Conservation (phyloP, 2,329 filamentous ascomycete species). For the Colletotrichum zoysiae region DNA sequence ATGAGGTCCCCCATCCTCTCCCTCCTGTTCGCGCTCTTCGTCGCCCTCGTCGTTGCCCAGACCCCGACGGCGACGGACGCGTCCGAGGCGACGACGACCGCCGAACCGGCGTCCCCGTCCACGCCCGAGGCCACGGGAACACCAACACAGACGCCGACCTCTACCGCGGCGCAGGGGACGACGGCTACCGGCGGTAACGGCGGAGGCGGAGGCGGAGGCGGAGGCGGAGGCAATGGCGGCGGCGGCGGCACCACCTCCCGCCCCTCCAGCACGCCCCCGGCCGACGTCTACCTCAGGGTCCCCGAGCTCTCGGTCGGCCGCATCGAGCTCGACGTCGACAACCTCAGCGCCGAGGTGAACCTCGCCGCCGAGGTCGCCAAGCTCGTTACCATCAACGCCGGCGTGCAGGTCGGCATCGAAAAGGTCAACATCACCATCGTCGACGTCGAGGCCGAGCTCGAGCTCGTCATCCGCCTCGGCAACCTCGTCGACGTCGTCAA, state of each 20-base stretch:
- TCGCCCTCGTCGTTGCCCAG: constrained; percentile 50
- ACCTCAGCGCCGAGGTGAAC: constrained; percentile 70
- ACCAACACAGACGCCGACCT: constrained; percentile 28
- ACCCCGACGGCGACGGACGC: constrained; percentile 47
- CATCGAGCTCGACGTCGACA: constrained; percentile 72
- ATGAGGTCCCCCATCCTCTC: constrained; percentile 43
- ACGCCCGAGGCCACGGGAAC: constrained; percentile 41
- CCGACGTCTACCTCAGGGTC: constrained; percentile 70
- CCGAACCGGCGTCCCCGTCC: constrained; percentile 36
- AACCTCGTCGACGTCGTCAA: constrained; percentile 72
- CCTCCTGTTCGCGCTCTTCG: constrained; percentile 49
- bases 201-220: constrained; percentile 18
- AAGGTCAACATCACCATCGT: constrained; percentile 72
- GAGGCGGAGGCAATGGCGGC: constrained; percentile 41
- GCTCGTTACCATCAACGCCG: constrained; percentile 67
- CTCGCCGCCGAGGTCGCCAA: constrained; percentile 70
- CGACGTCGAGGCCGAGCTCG: constrained; percentile 69
- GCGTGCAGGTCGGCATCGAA: constrained; percentile 62
- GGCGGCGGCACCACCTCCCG: constrained; percentile 43
- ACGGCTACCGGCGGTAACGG: constrained; percentile 41
- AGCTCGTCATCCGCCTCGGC: constrained; percentile 70
- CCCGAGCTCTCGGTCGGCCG: constrained; percentile 69
- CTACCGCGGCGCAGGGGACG: constrained; percentile 41
- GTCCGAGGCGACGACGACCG: constrained; percentile 28
- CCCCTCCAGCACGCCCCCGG: constrained; percentile 53